phyloP scores from a whole-genome alignment of 2,329 filamentous ascomycete species.

The Microcyclospora pomicola region DNA sequence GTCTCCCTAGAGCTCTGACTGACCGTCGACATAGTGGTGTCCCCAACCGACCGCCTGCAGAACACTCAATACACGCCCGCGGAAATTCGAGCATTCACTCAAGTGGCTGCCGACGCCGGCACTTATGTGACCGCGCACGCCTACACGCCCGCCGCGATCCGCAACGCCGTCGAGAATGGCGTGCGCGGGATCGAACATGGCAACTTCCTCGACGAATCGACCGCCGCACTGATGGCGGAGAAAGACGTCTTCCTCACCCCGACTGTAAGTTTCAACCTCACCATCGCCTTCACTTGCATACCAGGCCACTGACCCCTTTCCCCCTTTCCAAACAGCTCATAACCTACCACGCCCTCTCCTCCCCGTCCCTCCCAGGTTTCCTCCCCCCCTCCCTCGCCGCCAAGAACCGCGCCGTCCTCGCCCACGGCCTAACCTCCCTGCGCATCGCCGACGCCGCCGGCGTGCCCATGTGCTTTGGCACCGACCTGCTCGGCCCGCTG shows the following conservation, averaged over 20 bases:
- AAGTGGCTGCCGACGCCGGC: conserved; percentile 34
- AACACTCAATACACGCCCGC: conserved; percentile 43
- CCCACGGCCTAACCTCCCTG: conserved; percentile 33
- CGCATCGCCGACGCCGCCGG: conserved; percentile 38
- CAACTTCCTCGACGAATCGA: conserved; percentile 46
- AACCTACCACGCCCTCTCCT: conserved; percentile 38
- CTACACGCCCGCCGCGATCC: conserved; percentile 42
- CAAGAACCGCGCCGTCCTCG: conserved; percentile 41
- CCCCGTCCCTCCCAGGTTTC: conserved; percentile 30
- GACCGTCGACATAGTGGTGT: conserved; percentile 27
- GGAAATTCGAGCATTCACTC: conserved; percentile 42
- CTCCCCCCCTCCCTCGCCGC: conserved; percentile 29
- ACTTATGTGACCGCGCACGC: conserved; percentile 46
- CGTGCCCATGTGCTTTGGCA: conserved; percentile 43
- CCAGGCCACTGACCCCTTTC: conserved; percentile 31
- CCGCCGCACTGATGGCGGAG: conserved; percentile 37
- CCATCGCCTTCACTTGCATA: conserved; percentile 34
- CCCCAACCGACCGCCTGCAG: conserved; percentile 40
- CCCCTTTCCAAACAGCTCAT: conserved; percentile 32
- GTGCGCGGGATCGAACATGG: conserved; percentile 46
- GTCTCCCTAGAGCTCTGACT: too few relatives aligned
- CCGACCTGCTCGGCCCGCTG: conserved; percentile 40
- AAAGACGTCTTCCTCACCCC: conserved; percentile 39
- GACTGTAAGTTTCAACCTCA: conserved; percentile 38
- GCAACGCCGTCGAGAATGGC: conserved; percentile 41